Base-by-base conservation (phyloP, 2,329 filamentous ascomycete species). In the Aspergillus japonicus region DNA sequence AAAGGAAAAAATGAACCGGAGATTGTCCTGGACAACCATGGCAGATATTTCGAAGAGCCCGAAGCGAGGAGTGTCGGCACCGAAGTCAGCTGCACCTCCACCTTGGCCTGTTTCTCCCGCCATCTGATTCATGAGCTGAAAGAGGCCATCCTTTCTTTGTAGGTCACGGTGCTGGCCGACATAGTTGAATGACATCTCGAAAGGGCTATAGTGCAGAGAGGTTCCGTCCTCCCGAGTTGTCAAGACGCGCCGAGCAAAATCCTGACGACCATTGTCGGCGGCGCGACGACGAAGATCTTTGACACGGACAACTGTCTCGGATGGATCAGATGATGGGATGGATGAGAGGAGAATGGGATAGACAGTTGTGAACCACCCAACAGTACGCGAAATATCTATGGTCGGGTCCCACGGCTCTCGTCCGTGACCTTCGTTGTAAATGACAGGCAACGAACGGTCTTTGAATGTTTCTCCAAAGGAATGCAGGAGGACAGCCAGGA, bases 1-100 rank as follows among this genome's bases (percentile, higher is more conserved):
- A 69, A 80, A 83, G 0, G 81, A 80, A 65, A 84, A 83, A 0
- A 77, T 78, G 54, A 83, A 80, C 8, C 79, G 77, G 24, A 84
- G 72, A 14, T 70, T 71, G 0, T 78, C 80, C 54, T 77, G 74
- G 14, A 79, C 78, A 3, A 82, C 75, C 55, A 82, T 78, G 1
- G 81, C 81, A 0, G 80, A 81, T 42, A 83, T 81, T 61, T 85
- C 82, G 58, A 85, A 81, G 0, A 84, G 71, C 4, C 77, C 79
- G 61, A 82, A 81, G 3, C 80, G 76, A 10, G 77, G 78, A 11
- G 79, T 79, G 4, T 74, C 66, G 42, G 72, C 67, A 8, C 80
- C 80, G 50, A 80, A 78, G 60, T 82, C 80, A 5, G 78, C 76
- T 23, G 76, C 77, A 16, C 76, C 78, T 49, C 78, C 78, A 54